A percentile compares a stretch with the other conserved stretches of the same genome.
Conservation (phyloP, 108 stramenopile genomes). For the Fistulifera solaris region DNA sequence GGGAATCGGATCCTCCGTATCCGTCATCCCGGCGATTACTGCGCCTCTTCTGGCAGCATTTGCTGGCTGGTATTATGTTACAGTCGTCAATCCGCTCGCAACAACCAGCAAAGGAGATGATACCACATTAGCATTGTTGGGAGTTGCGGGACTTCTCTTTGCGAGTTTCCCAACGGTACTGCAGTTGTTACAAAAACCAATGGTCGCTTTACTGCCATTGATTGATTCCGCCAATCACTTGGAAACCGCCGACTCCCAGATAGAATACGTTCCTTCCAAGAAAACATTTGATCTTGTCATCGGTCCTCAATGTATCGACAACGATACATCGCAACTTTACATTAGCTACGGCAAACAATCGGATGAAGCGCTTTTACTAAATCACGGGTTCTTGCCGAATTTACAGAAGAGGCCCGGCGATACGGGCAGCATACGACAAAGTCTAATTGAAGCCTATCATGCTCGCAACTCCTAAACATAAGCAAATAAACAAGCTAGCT, state of each 20-base stretch:
- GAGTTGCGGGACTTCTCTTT: constrained; percentile 1
- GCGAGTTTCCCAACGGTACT: constrained; percentile 39
- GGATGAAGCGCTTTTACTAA: constrained; percentile 59
- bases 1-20: constrained; percentile 19
- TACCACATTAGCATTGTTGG: neutral
- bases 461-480: too few species aligned
- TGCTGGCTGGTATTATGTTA: constrained; percentile 14
- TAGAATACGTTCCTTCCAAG: constrained; percentile 52
- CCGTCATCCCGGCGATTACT: constrained; percentile 9
- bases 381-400: constrained; percentile 67
- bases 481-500: too few species aligned
- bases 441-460: too few species aligned
- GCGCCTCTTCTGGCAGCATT: constrained; percentile 20
- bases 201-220: constrained; percentile 58
- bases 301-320: constrained; percentile 47
- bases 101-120: neutral
- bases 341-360: constrained; percentile 57
- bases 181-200: constrained; percentile 10
- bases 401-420: constrained; percentile 9
- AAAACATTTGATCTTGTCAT: constrained; percentile 41
- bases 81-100: constrained; percentile 14
- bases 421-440: too few species aligned
- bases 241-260: constrained; percentile 52
- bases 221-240: constrained; percentile 78
- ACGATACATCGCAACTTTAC: constrained; percentile 50